Evolutionary conservation across 495 filamentous ascomycete species (phyloP).

Genomic region (Annulohypoxylon maeteangense): DNA sequence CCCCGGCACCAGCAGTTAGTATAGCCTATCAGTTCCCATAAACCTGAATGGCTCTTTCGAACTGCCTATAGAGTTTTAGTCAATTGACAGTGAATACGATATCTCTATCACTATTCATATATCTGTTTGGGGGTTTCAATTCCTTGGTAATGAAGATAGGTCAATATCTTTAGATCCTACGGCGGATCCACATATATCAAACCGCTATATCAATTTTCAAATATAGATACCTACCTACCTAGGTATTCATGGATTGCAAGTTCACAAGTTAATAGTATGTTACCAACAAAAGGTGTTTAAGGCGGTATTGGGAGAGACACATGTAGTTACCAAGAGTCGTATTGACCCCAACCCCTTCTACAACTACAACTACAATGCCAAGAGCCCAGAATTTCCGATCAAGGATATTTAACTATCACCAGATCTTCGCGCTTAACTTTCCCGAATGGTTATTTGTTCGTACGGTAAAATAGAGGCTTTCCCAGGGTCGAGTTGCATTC

Average conservation of each 20-base stretch:
- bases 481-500: constrained; percentile 24
- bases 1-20: not conserved
- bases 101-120: not conserved
- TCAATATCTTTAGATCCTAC: no score
- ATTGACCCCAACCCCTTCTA: constrained; percentile 39
- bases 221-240: not conserved
- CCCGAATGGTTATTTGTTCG: constrained; percentile 7
- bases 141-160: no score
- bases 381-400: not conserved
- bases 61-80: not conserved
- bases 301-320: not conserved
- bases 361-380: constrained; percentile 42
- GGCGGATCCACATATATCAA: no score
- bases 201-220: not conserved
- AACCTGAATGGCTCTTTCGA: not conserved
- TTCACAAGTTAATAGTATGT: not conserved
- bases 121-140: no score
- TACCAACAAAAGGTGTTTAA: not conserved
- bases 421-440: constrained; percentile 8
- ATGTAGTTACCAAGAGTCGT: no score
- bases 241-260: no score
- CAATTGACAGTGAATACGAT: not conserved
- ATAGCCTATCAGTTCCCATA: not conserved
- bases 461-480: not conserved
- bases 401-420: not conserved